phyloP scores from a whole-genome alignment of 2,329 filamentous ascomycete genomes.

The Thielaviopsis punctulata region DNA sequence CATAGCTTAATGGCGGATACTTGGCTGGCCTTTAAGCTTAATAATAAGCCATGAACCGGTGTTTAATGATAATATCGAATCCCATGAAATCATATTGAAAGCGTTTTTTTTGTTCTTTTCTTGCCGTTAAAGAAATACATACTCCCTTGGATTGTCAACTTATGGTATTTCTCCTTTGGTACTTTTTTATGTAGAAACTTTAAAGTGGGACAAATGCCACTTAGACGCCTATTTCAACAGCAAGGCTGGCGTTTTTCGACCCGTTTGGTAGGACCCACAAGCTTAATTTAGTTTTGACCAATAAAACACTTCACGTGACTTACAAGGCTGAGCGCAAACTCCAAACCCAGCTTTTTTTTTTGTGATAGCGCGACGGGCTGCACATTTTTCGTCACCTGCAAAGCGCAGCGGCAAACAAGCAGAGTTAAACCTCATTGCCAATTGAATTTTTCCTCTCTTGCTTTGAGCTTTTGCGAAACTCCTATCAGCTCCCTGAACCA shows the following conservation, averaged over 20 bases:
- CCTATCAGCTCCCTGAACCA: too few species aligned
- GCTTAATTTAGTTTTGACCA: neutral
- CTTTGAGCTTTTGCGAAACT: too few species aligned
- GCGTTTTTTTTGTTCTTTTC: neutral
- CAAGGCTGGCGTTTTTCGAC: neutral
- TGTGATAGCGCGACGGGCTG: neutral
- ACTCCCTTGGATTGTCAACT: too few species aligned
- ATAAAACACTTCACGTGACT: neutral
- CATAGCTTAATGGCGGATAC: neutral
- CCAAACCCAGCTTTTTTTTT: slow-evolving; percentile 1
- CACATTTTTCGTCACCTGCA: neutral
- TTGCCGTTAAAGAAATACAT: too few species aligned
- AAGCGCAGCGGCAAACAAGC: neutral
- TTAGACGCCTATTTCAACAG: neutral
- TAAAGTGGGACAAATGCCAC: neutral
- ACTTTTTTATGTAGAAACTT: neutral
- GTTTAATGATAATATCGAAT: too few species aligned
- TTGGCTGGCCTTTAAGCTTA: neutral
- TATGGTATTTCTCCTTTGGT: too few species aligned
- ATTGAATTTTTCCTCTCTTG: neutral
- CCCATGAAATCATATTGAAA: too few species aligned
- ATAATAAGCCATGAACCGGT: neutral
- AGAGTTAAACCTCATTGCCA: neutral
- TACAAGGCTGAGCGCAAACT: slow-evolving; percentile 6
- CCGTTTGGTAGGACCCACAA: neutral